Base-by-base conservation (phyloP, 2,329 filamentous ascomycete genomes). In the Fusarium albosuccineum region DNA sequence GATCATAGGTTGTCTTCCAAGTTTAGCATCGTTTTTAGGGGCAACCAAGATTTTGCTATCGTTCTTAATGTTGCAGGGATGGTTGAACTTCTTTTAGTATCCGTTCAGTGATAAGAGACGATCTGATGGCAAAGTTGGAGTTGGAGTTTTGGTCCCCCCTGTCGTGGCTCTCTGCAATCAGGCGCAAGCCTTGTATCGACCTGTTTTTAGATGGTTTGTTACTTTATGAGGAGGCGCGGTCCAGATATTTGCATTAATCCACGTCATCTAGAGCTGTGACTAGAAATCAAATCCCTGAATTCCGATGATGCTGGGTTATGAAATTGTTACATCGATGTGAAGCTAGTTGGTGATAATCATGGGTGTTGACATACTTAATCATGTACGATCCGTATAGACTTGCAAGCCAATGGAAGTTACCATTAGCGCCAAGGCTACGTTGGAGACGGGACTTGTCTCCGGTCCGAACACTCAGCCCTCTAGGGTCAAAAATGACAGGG, bases 121-220 rank as follows among this genome's bases (percentile, higher is more conserved):
- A 80, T 83, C 57, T 83, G 82, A 22, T 82, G 81, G 65, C 84
- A 82, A 85, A 73, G 33, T 81, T 76, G 63, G 84, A 85, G 68
- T 84, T 85, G 45, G 82, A 82, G 61, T 81, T 77, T 36, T 82
- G 75, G 4, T 22, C 22, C 22, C 84, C 73, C 60, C 78, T 82
- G 36, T 78, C 73, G 44, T 78, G 71, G 46, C 82, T 77, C 50
- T 82, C 77, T 22, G 69, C 71, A 52, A 84, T 74, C 16, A 85
- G 70, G 9, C 83, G 10, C 82, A 84, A 3, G 82, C 81, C 66
- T 85, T 82, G 63, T 81, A 82, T 82, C 82, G 81, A 61, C 82
- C 22, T 22, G 22, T 22, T 22, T 22, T 22, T 22, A 83, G 13
- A 84, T 76, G 26, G 82, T 77, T 63, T 84, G 82, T 72, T 85